Conservation (phyloP, 192 early-diverging fungal genomes). For the Kickxella alabastrina region DNA sequence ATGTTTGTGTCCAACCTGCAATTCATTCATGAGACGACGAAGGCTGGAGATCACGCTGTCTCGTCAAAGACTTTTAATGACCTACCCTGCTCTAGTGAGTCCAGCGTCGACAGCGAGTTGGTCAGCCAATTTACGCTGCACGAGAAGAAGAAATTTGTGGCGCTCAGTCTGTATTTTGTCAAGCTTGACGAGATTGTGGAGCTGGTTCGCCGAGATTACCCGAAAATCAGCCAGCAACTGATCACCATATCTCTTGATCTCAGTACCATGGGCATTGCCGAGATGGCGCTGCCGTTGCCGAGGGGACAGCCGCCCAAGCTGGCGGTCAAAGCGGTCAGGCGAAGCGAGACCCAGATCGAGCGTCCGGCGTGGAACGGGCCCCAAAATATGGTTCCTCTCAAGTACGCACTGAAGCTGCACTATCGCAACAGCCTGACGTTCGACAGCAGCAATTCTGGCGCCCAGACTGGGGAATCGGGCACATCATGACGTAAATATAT, state of each 20-base stretch:
- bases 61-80: too few species aligned
- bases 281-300: neutral
- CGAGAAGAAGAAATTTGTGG: constrained; percentile 62
- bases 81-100: neutral
- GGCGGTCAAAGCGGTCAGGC: constrained; percentile 4
- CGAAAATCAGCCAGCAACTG: constrained; percentile 60
- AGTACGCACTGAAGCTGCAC: constrained; percentile 44
- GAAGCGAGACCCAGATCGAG: neutral
- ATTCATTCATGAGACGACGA: constrained; percentile 25
- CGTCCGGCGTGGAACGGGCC: constrained; percentile 40
- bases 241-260: constrained; percentile 69
- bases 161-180: constrained; percentile 60
- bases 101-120: constrained; percentile 14
- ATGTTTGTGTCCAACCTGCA: constrained; percentile 54
- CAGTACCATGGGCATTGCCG: constrained; percentile 18
- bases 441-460: neutral
- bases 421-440: constrained; percentile 12
- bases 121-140: constrained; percentile 51
- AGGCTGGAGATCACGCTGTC: neutral
- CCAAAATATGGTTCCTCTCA: constrained; percentile 36
- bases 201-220: constrained; percentile 60
- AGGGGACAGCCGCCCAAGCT: neutral
- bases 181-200: constrained; percentile 60
- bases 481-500: too few species aligned
- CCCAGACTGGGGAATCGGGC: too few species aligned